These are phyloP conservation scores for Suhomyces anneliseae DNA, from an alignment of 1,139 yeast genomes.

Conservation along the genomic window DNA sequence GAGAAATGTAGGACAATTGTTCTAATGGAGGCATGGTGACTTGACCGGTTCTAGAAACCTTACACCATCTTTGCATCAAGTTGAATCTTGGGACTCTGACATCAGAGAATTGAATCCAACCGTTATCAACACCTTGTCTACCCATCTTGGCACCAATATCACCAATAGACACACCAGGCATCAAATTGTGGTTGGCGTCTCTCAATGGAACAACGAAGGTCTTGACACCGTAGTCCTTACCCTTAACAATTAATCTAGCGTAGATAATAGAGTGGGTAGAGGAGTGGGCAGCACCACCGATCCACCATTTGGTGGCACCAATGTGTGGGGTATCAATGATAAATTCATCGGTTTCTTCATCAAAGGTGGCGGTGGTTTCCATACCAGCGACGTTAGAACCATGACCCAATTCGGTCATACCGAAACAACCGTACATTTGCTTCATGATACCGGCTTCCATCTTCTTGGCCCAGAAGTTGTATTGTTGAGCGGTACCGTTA, in stretches of 20 bases:
- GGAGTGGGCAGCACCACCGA: conserved; percentile 95
- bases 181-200: conserved; percentile 65
- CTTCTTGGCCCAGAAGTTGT: conserved; percentile 70
- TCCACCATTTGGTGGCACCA: conserved; percentile 98
- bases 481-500: conserved; percentile 64
- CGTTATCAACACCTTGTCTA: conserved; percentile 84
- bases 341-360: conserved; percentile 64
- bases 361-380: conserved; percentile 88
- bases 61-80: conserved; percentile 79
- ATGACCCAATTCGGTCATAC: conserved; percentile 93
- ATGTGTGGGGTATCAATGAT: conserved; percentile 81
- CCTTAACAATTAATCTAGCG: conserved; percentile 79
- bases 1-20: conserved; percentile 83
- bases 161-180: conserved; percentile 81
- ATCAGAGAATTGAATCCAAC: conserved; percentile 87
- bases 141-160: conserved; percentile 97
- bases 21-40: conserved; percentile 80
- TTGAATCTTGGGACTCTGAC: conserved; percentile 82
- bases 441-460: conserved; percentile 67
- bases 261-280: conserved; percentile 81
- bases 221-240: conserved; percentile 87
- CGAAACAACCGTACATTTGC: conserved; percentile 85
- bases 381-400: conserved; percentile 92
- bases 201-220: conserved; percentile 88
- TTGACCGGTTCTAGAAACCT: conserved; percentile 66